Percentiles rank a stretch among this genome's conserved stretches.
These are phyloP conservation scores for Diphasiastrum complanatum DNA, from an alignment of 83 land plant species.

Conservation along the genomic window DNA sequence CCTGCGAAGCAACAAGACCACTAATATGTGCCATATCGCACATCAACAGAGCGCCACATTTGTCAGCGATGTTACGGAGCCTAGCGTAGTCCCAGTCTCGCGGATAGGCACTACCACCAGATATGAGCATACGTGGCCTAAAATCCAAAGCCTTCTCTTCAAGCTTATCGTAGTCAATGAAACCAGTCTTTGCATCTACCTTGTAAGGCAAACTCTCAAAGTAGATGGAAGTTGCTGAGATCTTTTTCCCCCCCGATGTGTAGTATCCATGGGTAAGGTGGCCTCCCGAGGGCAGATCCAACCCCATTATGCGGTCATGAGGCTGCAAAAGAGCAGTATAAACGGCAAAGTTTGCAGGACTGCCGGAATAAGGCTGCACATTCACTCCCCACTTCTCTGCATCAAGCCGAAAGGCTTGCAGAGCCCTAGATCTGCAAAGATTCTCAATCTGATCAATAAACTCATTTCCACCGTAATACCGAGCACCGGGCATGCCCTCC, in stretches of 20 bases:
- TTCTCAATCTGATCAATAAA: constrained; percentile 75
- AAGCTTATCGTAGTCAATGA: constrained; percentile 25
- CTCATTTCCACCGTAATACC: constrained; percentile 81
- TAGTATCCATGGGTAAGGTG: constrained; percentile 80
- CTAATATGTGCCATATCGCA: constrained; percentile 13
- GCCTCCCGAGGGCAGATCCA: constrained; percentile 74
- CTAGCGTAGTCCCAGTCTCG: constrained; percentile 4
- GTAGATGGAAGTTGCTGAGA: constrained; percentile 81
- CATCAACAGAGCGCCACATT: constrained; percentile 7
- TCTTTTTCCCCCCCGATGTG: constrained; percentile 82
- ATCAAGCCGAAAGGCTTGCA: constrained; percentile 52
- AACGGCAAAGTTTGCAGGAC: constrained; percentile 78
- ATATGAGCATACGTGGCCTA: background rate
- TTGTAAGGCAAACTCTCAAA: constrained; percentile 86
- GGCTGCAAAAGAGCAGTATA: constrained; percentile 71
- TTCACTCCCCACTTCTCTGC: constrained; percentile 70
- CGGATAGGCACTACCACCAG: constrained; percentile 15
- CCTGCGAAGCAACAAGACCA: constrained; percentile 7
- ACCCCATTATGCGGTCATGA: constrained; percentile 75
- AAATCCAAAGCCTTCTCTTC: constrained; percentile 7
- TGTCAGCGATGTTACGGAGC: constrained; percentile 10
- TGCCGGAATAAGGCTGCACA: constrained; percentile 82
- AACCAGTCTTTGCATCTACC: constrained; percentile 60
- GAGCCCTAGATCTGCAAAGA: constrained; percentile 60
- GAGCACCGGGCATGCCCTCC: constrained; percentile 78